These are phyloP conservation scores for Ichthyophthirius multifiliis DNA, from an alignment of 169 alveolate species.

Conservation along the genomic window DNA sequence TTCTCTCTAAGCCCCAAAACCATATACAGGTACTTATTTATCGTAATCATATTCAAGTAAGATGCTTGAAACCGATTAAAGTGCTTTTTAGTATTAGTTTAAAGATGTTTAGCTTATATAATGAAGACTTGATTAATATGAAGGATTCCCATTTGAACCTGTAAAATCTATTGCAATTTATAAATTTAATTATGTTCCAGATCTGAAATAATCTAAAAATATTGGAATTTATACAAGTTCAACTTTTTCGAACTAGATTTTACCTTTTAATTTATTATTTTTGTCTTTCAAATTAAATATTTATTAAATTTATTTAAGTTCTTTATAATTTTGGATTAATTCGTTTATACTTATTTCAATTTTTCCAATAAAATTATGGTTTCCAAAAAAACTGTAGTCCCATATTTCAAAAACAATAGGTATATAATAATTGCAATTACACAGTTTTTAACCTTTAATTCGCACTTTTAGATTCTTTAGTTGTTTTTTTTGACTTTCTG, in stretches of 20 bases:
- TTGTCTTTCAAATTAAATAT: too few relatives aligned
- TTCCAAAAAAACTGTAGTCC: background rate
- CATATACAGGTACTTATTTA: conserved; percentile 67
- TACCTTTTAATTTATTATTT: background rate
- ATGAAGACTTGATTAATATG: conserved; percentile 56
- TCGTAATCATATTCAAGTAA: conserved; percentile 68
- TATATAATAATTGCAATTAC: conserved; percentile 11
- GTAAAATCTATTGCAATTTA: conserved; percentile 67
- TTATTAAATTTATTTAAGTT: background rate
- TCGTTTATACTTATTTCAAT: background rate
- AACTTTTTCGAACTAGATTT: background rate
- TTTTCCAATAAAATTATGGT: background rate
- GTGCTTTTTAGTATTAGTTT: conserved; percentile 63
- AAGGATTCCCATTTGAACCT: conserved; percentile 69
- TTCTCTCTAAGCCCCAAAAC: conserved; percentile 59
- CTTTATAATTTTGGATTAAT: background rate
- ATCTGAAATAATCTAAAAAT: conserved; percentile 41
- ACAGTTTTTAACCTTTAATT: conserved; percentile 8
- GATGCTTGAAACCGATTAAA: conserved; percentile 54
- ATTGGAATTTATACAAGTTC: conserved; percentile 1
- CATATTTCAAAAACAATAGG: conserved; percentile 7
- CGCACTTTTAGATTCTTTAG: background rate
- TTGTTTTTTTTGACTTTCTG: background rate
- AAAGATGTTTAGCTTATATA: too few relatives aligned
- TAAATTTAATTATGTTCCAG: conserved; percentile 40